Evolutionary conservation across 2,329 filamentous ascomycete species (phyloP).

Genomic region (Pseudogymnoascus pannorum): DNA sequence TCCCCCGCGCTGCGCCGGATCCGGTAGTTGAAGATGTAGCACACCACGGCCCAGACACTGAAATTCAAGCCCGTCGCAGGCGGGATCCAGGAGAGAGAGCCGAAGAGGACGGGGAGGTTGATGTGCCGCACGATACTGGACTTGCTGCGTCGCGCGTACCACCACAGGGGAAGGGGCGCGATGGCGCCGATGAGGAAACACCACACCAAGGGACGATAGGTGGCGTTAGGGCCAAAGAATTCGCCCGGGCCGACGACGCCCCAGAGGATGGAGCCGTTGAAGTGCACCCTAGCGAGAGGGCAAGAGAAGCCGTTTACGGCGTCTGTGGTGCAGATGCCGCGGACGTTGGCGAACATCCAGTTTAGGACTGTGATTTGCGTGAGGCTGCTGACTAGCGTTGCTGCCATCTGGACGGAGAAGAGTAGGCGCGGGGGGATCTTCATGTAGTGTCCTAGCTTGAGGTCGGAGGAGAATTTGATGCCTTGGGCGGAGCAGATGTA

Average conservation of each 20-base stretch:
- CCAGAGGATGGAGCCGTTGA: conserved; percentile 86
- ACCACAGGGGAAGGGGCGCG: conserved; percentile 67
- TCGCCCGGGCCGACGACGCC: conserved; percentile 75
- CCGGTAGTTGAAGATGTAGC: conserved; percentile 75
- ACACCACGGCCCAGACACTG: conserved; percentile 77
- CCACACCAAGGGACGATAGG: conserved; percentile 72
- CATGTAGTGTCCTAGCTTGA: conserved; percentile 86
- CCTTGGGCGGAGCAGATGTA: conserved; percentile 86
- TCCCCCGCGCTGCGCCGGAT: conserved; percentile 60
- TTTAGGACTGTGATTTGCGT: conserved; percentile 81
- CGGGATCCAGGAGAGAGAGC: conserved; percentile 78
- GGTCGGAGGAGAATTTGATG: conserved; percentile 79
- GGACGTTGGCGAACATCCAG: conserved; percentile 80
- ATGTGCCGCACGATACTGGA: conserved; percentile 62
- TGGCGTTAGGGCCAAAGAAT: conserved; percentile 70
- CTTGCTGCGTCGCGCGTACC: conserved; percentile 45
- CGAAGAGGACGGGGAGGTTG: conserved; percentile 77
- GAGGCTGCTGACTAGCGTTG: conserved; percentile 67
- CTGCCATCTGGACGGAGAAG: conserved; percentile 70
- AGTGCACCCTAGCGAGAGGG: conserved; percentile 79
- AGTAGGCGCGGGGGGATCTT: conserved; percentile 75
- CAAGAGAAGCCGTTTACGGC: conserved; percentile 87
- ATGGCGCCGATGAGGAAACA: conserved; percentile 72
- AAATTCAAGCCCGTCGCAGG: conserved; percentile 84
- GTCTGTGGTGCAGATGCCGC: conserved; percentile 66